Percentiles rank a stretch among this genome's conserved stretches.
These are phyloP conservation scores for Pythium sukuiense DNA, from an alignment of 352 stramenopile genomes.

Conservation along the genomic window DNA sequence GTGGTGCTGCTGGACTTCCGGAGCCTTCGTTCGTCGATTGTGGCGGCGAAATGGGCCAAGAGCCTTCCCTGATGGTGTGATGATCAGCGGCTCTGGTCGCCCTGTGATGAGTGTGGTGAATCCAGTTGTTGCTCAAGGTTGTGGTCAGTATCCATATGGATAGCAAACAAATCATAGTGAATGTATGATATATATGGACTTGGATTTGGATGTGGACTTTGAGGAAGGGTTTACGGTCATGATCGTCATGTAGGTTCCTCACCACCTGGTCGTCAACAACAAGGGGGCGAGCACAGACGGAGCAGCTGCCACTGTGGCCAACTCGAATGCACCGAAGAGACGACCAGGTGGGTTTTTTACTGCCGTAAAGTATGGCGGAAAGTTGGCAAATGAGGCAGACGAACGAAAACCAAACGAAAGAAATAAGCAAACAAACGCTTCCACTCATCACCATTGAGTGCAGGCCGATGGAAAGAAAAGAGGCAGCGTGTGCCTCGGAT, in stretches of 20 bases:
- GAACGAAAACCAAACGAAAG: background rate
- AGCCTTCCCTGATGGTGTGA: background rate
- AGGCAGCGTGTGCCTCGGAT: too few relatives aligned
- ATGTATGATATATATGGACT: too few relatives aligned
- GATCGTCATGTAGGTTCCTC: conserved; percentile 8
- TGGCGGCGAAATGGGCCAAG: background rate
- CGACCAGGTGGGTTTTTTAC: background rate
- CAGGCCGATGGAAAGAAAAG: background rate
- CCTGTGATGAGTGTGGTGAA: background rate
- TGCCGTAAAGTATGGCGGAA: background rate
- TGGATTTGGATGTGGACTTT: conserved; percentile 6
- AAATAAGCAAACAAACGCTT: conserved; percentile 7
- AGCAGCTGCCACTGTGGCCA: background rate
- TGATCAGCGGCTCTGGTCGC: background rate
- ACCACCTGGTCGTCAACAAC: conserved; percentile 15
- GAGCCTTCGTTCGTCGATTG: background rate
- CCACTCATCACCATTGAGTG: too few relatives aligned
- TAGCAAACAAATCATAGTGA: too few relatives aligned
- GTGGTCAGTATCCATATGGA: too few relatives aligned
- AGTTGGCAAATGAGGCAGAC: background rate
- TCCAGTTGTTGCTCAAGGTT: background rate
- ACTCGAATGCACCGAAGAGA: background rate
- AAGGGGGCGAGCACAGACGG: background rate
- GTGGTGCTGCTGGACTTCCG: background rate
- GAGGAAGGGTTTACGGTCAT: background rate